phyloP scores from a whole-genome alignment of 164 flowering plant genomes.

The Stephania yunnanensis region DNA sequence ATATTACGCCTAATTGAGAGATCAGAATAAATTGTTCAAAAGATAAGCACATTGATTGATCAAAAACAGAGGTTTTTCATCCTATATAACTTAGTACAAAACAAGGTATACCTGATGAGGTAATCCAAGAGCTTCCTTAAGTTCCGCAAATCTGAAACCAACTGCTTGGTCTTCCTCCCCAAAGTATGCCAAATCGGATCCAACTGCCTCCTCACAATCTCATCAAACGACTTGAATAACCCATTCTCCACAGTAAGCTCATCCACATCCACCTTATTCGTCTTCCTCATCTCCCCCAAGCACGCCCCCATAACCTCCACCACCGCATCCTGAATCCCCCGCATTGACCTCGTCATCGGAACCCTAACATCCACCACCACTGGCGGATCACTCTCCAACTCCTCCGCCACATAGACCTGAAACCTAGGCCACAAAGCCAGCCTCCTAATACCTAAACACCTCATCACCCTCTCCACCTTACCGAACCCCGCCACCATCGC shows the following conservation, averaged over 20 bases:
- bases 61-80: too few relatives aligned
- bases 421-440: conserved; percentile 94
- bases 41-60: too few relatives aligned
- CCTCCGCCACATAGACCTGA: conserved; percentile 84
- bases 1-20: too few relatives aligned
- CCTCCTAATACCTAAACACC: conserved; percentile 49
- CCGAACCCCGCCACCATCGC: conserved; percentile 84
- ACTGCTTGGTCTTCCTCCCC: conserved; percentile 92
- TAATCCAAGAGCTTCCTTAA: conserved; percentile 90
- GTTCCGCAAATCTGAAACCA: conserved; percentile 90
- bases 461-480: conserved; percentile 77
- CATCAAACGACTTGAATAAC: conserved; percentile 93
- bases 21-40: too few relatives aligned
- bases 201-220: conserved; percentile 85
- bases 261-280: conserved; percentile 96
- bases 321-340: conserved; percentile 82
- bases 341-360: conserved; percentile 57
- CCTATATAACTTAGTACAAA: too few relatives aligned
- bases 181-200: conserved; percentile 97
- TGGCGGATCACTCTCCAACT: conserved; percentile 81
- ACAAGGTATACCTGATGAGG: conserved; percentile 60
- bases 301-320: conserved; percentile 95
- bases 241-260: conserved; percentile 95
- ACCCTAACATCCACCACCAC: conserved; percentile 78
- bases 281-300: conserved; percentile 94